These are phyloP conservation scores for Talaromyces sp. DNA, from an alignment of 2,329 filamentous ascomycete species.

Conservation along the genomic window DNA sequence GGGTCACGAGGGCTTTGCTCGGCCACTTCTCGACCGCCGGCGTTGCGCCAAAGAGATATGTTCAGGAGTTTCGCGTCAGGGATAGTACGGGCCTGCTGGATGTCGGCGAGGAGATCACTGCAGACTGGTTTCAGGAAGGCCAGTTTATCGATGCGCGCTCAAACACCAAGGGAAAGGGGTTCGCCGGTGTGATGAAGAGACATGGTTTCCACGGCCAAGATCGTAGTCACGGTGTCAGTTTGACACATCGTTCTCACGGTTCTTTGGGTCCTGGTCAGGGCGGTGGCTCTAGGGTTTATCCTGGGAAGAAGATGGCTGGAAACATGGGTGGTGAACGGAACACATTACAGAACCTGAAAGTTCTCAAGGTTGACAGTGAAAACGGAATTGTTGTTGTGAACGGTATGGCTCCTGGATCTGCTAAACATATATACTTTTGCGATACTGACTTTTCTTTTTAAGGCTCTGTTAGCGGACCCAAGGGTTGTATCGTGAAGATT, in stretches of 20 bases:
- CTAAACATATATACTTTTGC: not conserved
- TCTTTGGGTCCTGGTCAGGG: conserved; percentile 86
- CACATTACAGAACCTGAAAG: conserved; percentile 85
- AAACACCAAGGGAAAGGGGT: conserved; percentile 81
- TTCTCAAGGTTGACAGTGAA: conserved; percentile 80
- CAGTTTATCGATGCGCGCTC: conserved; percentile 84
- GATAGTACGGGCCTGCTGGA: conserved; percentile 65
- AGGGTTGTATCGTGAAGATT: conserved; percentile 76
- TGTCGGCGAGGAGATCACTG: conserved; percentile 69
- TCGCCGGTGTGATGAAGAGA: conserved; percentile 96
- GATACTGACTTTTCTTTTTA: conserved; percentile 1
- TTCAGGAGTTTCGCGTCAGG: conserved; percentile 84
- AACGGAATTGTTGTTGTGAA: conserved; percentile 85
- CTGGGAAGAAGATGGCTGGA: conserved; percentile 97
- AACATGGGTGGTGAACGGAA: conserved; percentile 87
- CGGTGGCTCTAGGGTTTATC: conserved; percentile 82
- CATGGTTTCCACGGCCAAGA: conserved; percentile 86
- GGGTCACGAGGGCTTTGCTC: conserved; percentile 74
- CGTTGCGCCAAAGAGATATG: conserved; percentile 74
- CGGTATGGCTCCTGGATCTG: conserved; percentile 46
- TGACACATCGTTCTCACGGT: conserved; percentile 89
- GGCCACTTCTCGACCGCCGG: conserved; percentile 83
- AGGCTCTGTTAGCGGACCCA: conserved; percentile 77
- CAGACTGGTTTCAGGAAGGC: conserved; percentile 87
- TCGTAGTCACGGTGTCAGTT: conserved; percentile 90